phyloP scores from a whole-genome alignment of 331 rosid species.

The Malus hybrid region DNA sequence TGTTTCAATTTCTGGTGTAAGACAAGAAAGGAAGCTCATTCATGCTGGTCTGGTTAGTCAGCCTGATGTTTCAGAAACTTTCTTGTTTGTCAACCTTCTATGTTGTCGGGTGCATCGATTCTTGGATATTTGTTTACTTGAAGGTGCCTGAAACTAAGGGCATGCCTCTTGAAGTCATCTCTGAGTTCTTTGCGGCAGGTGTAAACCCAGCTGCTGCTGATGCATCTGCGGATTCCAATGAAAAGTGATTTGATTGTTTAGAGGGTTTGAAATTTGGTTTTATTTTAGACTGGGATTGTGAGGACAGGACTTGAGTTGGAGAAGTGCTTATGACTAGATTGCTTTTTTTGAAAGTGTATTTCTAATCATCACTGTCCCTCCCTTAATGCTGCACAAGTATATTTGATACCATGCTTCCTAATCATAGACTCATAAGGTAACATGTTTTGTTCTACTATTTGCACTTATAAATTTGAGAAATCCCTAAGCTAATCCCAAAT shows the following conservation, averaged over 20 bases:
- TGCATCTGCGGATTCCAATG: not conserved
- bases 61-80: not conserved
- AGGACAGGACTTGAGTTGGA: not conserved
- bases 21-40: not conserved
- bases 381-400: not conserved
- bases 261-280: not conserved
- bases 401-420: not conserved
- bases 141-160: slow-evolving; percentile 40
- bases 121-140: slow-evolving; percentile 43
- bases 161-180: slow-evolving; percentile 43
- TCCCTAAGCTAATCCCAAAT: too few relatives aligned
- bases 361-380: not conserved
- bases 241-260: not conserved
- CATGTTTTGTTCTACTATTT: too few relatives aligned
- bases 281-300: not conserved
- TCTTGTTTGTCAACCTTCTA: not conserved
- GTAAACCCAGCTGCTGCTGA: not conserved
- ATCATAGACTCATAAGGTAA: too few relatives aligned
- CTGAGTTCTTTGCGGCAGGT: slow-evolving; percentile 42
- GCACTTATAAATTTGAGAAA: too few relatives aligned
- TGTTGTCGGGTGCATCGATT: slow-evolving; percentile 32
- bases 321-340: not conserved
- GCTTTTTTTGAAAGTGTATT: not conserved
- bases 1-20: slow-evolving; percentile 7
- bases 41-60: slow-evolving; percentile 9